Evolutionary conservation across 345 rosid genomes (phyloP), one percentile per base, ranked within the genome.

Genomic region (Populus alba): DNA sequence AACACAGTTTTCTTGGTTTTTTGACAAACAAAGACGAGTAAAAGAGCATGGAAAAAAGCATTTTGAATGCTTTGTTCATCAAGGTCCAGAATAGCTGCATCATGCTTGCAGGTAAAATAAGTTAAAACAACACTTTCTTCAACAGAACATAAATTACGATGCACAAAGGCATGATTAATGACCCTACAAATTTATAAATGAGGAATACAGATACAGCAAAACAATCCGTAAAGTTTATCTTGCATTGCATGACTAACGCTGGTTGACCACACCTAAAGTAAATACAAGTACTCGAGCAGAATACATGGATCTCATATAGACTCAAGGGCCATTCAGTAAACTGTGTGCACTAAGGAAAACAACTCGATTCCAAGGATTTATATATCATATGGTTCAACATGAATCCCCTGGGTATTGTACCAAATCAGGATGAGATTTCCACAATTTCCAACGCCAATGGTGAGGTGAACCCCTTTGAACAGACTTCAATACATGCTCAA

Each of bases 131-230:
- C 45, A 73, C 38, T 61, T 29, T 75, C 25, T 41, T 65, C 39
- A 22, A 65, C 77, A 63, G 70, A 47, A 43, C 17, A 77, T 17
- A n/a, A 41, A 71, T 66, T 57, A 69, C n/a, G 25, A 25, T 45
- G 66, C 51, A 41, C 38, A 33, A 20, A 9, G 70, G 75, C 6
- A 75, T 47, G 23, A 68, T 68, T 37, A 68, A 57, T 5, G 65
- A 72, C 73, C 70, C 59, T 31, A n/a, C 4, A 57, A 72, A 78
- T 75, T 62, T 65, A 80, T 80, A 63, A 71, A 41, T 13, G 41
- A 31, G 15, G 74, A 45, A 51, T 4, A 11, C 55, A 43, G 39
- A 79, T 75, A 57, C 66, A 77, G 70, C 75, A 71, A 59, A 57
- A 65, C 51, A 71, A 23, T 57, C 62, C 31, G 59, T 65, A 53